Conservation (phyloP, 352 stramenopile genomes). For the Plasmopara halstedii region DNA sequence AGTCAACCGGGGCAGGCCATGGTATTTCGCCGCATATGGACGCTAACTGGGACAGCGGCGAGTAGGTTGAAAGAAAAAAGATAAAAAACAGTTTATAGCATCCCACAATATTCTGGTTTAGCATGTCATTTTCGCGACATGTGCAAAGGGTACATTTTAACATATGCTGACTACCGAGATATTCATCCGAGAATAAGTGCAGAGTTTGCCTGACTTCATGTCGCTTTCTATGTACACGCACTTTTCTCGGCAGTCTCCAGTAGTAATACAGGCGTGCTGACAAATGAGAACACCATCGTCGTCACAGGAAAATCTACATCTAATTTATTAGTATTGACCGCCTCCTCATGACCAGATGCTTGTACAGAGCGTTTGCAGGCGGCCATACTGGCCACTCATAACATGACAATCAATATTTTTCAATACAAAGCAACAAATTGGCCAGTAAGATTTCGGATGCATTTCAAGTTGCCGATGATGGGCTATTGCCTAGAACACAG, state of each 20-base stretch:
- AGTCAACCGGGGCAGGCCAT: slow-evolving; percentile 14
- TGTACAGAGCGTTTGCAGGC: too few species aligned
- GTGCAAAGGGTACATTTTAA: too few species aligned
- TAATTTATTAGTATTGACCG: too few species aligned
- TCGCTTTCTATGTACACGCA: too few species aligned
- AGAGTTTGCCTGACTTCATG: too few species aligned
- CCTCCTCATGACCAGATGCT: too few species aligned
- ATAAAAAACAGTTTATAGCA: background rate
- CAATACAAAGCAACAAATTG: background rate
- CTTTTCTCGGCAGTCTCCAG: slow-evolving; percentile 1
- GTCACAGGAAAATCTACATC: slow-evolving; percentile 8
- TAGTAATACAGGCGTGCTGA: slow-evolving; percentile 14
- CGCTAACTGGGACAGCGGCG: slow-evolving; percentile 25
- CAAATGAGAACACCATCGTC: background rate
- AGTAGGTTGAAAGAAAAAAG: slow-evolving; percentile 16
- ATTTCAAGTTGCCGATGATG: slow-evolving; percentile 21
- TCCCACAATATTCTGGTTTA: background rate
- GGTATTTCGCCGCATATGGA: slow-evolving; percentile 37
- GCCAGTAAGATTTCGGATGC: slow-evolving; percentile 12
- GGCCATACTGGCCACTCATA: slow-evolving; percentile 1
- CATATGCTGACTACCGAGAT: too few species aligned
- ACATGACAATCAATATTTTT: slow-evolving; percentile 3
- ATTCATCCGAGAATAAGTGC: too few species aligned
- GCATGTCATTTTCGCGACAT: background rate
- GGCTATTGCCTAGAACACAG: slow-evolving; percentile 10